Evolutionary conservation across 1,284 basidiomycete genomes (phyloP).

Genomic region (Cutaneotrichosporon spelunceum): DNA sequence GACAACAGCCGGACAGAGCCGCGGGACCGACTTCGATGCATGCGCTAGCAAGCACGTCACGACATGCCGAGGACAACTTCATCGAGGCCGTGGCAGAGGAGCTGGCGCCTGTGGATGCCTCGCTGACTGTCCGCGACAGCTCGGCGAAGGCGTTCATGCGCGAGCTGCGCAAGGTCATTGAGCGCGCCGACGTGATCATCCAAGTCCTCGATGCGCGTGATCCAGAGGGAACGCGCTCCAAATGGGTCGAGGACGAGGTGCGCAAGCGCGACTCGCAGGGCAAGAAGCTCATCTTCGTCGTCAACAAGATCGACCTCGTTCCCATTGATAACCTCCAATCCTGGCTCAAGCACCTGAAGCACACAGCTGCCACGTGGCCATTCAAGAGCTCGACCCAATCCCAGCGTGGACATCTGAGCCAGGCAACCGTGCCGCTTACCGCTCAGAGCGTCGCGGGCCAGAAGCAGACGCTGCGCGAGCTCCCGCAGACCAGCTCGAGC

Average conservation of each 20-base stretch:
- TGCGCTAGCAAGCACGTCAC: constrained; percentile 19
- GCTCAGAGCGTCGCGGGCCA: constrained; percentile 51
- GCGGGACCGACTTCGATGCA: constrained; percentile 16
- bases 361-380: constrained; percentile 87
- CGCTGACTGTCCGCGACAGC: constrained; percentile 52
- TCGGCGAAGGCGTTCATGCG: constrained; percentile 65
- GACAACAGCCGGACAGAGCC: constrained; percentile 13
- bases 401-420: constrained; percentile 72
- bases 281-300: constrained; percentile 80
- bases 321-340: constrained; percentile 81
- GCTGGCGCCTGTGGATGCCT: constrained; percentile 57
- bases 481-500: constrained; percentile 65
- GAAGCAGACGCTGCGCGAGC: constrained; percentile 33
- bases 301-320: constrained; percentile 93
- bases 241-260: constrained; percentile 86
- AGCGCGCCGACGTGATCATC: constrained; percentile 86
- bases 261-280: constrained; percentile 75
- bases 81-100: constrained; percentile 48
- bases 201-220: constrained; percentile 78
- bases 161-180: constrained; percentile 84
- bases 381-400: constrained; percentile 82
- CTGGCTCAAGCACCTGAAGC: constrained; percentile 86
- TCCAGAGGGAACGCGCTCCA: constrained; percentile 81
- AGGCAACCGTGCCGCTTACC: constrained; percentile 44
- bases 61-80: constrained; percentile 20